Conservation (phyloP, 2,329 filamentous ascomycete genomes). For the Penicillium sp. region DNA sequence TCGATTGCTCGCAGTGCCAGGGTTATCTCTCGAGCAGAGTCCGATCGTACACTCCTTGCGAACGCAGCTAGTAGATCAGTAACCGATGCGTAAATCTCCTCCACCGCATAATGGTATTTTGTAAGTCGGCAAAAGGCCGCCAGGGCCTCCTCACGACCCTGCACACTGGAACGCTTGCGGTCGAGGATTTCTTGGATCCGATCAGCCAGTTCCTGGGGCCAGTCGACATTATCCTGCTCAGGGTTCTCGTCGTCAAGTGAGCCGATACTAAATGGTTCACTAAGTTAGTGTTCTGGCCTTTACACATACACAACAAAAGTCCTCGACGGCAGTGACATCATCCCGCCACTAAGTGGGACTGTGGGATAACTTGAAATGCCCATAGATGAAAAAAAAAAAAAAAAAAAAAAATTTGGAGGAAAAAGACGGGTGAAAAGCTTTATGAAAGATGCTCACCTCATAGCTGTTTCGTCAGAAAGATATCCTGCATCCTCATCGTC, state of each 20-base stretch:
- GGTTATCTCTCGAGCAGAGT: constrained; percentile 67
- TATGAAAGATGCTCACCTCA: constrained; percentile 47
- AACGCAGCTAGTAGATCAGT: constrained; percentile 65
- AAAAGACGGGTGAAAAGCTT: not conserved
- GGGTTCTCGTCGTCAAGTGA: constrained; percentile 65
- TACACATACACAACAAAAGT: constrained; percentile 1
- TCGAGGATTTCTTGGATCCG: constrained; percentile 71
- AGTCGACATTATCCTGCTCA: constrained; percentile 57
- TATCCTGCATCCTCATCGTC: constrained; percentile 59
- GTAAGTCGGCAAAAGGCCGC: constrained; percentile 63
- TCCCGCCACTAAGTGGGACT: constrained; percentile 27
- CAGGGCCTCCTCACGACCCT: constrained; percentile 67
- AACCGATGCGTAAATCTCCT: constrained; percentile 60
- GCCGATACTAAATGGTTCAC: constrained; percentile 49
- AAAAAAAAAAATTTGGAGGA: constrained; percentile 1
- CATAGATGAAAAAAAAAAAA: constrained; percentile 32
- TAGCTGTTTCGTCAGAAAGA: constrained; percentile 58
- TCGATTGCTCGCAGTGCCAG: constrained; percentile 71
- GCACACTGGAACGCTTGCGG: constrained; percentile 73
- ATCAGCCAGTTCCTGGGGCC: constrained; percentile 63
- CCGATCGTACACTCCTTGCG: constrained; percentile 67
- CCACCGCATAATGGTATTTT: constrained; percentile 66
- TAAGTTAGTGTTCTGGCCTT: constrained; percentile 10
- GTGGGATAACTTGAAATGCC: constrained; percentile 15
- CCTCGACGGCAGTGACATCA: constrained; percentile 34